Conservation (phyloP, 2,329 filamentous ascomycete genomes). For the Trichoderma simmonsii region DNA sequence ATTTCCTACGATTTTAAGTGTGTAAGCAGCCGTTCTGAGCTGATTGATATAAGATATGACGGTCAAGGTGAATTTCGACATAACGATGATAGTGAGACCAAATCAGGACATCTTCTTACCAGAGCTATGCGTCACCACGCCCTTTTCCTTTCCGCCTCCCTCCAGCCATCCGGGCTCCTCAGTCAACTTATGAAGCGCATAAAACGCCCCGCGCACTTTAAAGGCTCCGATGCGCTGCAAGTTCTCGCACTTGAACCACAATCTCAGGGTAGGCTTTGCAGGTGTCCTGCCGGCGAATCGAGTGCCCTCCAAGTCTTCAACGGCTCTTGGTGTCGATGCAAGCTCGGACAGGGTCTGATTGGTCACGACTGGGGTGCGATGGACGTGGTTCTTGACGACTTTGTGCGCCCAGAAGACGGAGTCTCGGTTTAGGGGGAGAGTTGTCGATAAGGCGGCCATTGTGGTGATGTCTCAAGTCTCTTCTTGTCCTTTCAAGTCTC, state of each 20-base stretch:
- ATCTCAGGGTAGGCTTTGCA: conserved; percentile 61
- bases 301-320: conserved; percentile 53
- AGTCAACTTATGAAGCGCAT: conserved; percentile 71
- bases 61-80: background rate
- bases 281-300: conserved; percentile 54
- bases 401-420: conserved; percentile 70
- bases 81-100: background rate
- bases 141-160: conserved; percentile 56
- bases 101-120: conserved; percentile 49
- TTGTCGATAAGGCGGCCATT: conserved; percentile 49
- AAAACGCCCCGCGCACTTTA: conserved; percentile 87
- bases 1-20: conserved; percentile 60
- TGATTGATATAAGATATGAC: background rate
- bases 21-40: background rate
- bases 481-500: background rate
- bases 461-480: background rate
- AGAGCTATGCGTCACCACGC: conserved; percentile 87
- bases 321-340: conserved; percentile 66
- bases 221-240: conserved; percentile 87
- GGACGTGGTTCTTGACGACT: conserved; percentile 71
- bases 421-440: conserved; percentile 65
- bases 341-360: conserved; percentile 70
- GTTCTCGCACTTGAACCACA: conserved; percentile 98
- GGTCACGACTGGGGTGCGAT: conserved; percentile 80
- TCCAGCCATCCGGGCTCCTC: conserved; percentile 59